Evolutionary conservation across 129 eudicot genomes (phyloP), one percentile per base, ranked within the genome.

Genomic region (Scalesia atractyloides): DNA sequence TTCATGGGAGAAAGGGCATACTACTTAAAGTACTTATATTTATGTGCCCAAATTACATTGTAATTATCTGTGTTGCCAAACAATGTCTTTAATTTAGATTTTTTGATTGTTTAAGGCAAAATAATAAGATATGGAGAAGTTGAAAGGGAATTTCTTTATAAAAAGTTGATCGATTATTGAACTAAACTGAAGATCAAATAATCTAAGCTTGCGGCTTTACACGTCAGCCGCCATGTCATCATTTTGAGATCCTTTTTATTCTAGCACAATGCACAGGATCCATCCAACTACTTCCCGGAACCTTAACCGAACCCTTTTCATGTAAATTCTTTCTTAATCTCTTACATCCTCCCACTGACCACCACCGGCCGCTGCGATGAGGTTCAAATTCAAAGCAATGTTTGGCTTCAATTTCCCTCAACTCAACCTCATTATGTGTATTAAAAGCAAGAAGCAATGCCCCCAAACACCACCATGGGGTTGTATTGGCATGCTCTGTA

Each of bases 231-330:
- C 34, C 34, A 30, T 30, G 34, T 30, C 34, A 30, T 30, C 34
- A 30, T 30, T 30, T 30, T 30, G 34, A 30, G 34, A 30, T 30
- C 26, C 20, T 37, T 64, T 36, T 69, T n/a, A 48, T 15, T 48
- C 75, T 1, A 30, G 34, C 34, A 30, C 34, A 30, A 2, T 16
- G 61, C 5, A 56, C 30, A 73, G 64, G 57, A 72, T 78, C 73
- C 69, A 78, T 72, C 89, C 89, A 84, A 71, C 89, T 81, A 46
- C 74, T 81, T 33, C 89, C 89, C 2, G 86, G 86, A 66, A 78
- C 73, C 80, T 81, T 84, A 57, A 69, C 49, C 59, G 69, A 64
- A 15, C 79, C 81, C 75, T 63, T 70, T 44, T 81, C 78, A 18
- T 57, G 77, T 39, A 84, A 30, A 36, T 60, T 15, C 53, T 24